Evolutionary conservation across 1,284 basidiomycete genomes (phyloP), one percentile per base, ranked within the genome.

Genomic region (Puccinia sorghi): DNA sequence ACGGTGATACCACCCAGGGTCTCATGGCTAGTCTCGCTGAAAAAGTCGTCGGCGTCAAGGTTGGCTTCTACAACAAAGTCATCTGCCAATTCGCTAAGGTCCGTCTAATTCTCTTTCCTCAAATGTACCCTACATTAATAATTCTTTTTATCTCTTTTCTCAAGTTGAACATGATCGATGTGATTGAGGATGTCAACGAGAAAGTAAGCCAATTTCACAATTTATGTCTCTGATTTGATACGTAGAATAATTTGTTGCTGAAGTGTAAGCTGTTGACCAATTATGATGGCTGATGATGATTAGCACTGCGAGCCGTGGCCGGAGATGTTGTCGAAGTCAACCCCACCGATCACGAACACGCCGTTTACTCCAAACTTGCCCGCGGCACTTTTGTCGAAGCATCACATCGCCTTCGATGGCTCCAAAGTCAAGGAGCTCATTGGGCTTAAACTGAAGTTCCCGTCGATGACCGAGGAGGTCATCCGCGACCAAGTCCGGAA

Each of bases 301-400:
- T 41, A 80, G 81, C 93, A 95, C 83, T 90, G 94, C 59, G 87
- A 89, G 80, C 90, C 89, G 6, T 96, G 93, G 93, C 91, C 89
- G 1, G 88, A 91, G 81, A 93, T 96, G 91, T 87, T 93, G 80
- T 86, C 86, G 22, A 88, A 86, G 69, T 91, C 92, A 20, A 87
- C 89, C 67, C 92, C 92, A 54, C 91, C 91, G 0, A 88, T 93
- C 78, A 86, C 88, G 5, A 90, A 91, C 79, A 90, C 91, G 0
- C 91, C 91, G 0, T 87, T 94, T 81, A 90, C 88, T 20, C 92
- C 93, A 0, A 95, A 93, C 84, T 90, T 93, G 87, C 91, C 93
- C 83, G 88, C 89, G 77, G 69, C 77, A 6, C 37, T 79, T 17
- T 57, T 79, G 12, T 64, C 77, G 2, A 79, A 79, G 61, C 52